A percentile compares a stretch with the other conserved stretches of the same genome.
Evolutionary conservation across 2,329 filamentous ascomycete species (phyloP).

Genomic region (Penicillium sp.): DNA sequence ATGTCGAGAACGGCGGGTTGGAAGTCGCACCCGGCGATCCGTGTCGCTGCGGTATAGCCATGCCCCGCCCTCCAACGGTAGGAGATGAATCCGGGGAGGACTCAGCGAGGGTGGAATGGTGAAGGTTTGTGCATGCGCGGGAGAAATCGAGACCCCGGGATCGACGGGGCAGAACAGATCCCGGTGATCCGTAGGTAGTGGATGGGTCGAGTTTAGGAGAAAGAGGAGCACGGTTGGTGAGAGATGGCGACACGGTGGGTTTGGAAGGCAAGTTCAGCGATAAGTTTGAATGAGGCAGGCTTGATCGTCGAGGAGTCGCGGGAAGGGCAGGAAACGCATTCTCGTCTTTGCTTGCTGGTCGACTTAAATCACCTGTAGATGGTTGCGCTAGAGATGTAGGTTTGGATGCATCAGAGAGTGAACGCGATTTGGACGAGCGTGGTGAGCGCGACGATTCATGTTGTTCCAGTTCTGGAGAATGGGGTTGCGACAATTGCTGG

Average conservation of each 20-base stretch:
- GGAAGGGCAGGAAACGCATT: constrained; percentile 57
- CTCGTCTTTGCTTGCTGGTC: constrained; percentile 67
- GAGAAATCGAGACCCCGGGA: constrained; percentile 93
- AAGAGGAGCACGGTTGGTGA: constrained; percentile 65
- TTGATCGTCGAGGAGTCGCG: constrained; percentile 72
- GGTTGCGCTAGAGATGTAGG: constrained; percentile 61
- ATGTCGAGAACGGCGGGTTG: constrained; percentile 68
- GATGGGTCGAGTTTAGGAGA: constrained; percentile 85
- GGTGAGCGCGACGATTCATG: constrained; percentile 29
- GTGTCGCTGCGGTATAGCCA: constrained; percentile 60
- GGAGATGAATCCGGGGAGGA: constrained; percentile 90
- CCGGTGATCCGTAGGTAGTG: constrained; percentile 82
- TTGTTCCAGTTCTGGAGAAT: constrained; percentile 14
- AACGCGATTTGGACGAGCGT: constrained; percentile 57
- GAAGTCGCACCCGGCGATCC: constrained; percentile 61
- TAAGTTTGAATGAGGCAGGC: constrained; percentile 64
- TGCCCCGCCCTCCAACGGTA: constrained; percentile 70
- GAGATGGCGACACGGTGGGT: constrained; percentile 50
- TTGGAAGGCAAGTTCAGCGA: constrained; percentile 68
- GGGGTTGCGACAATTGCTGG: constrained; percentile 36
- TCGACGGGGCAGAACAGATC: constrained; percentile 82
- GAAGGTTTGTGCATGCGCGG: constrained; percentile 86
- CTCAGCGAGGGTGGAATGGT: constrained; percentile 92
- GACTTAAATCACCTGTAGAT: constrained; percentile 54
- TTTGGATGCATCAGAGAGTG: constrained; percentile 66